Evolutionary conservation across 164 flowering plant genomes (phyloP).

Genomic region (Stephania yunnanensis): DNA sequence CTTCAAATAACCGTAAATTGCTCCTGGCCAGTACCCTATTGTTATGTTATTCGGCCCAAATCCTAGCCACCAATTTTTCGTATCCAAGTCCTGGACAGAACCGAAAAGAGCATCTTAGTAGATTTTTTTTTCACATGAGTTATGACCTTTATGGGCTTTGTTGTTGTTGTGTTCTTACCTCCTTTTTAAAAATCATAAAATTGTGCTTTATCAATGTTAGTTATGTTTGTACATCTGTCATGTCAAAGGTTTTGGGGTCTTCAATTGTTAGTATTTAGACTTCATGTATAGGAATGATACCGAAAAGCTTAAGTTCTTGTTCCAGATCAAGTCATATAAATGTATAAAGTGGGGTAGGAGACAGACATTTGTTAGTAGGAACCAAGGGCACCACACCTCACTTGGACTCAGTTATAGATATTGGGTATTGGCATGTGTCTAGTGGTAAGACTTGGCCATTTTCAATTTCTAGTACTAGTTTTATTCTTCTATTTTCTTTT

Average conservation of each 20-base stretch:
- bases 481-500: too few species aligned
- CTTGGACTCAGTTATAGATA: too few species aligned
- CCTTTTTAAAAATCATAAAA: too few species aligned
- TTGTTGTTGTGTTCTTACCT: too few species aligned
- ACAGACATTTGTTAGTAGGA: background rate
- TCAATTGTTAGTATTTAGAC: background rate
- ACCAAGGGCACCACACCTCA: background rate
- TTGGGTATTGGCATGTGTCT: too few species aligned
- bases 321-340: background rate
- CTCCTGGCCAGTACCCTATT: conserved; percentile 50
- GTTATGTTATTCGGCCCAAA: conserved; percentile 24
- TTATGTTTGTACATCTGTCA: too few species aligned
- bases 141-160: background rate
- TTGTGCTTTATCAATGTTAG: background rate
- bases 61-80: conserved; percentile 45
- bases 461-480: too few species aligned
- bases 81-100: conserved; percentile 28
- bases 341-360: background rate
- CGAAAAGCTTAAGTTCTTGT: background rate
- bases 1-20: conserved; percentile 19
- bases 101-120: background rate
- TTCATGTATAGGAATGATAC: background rate
- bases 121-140: too few species aligned
- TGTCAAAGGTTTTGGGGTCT: too few species aligned
- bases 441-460: too few species aligned